phyloP scores from a whole-genome alignment of 1,284 basidiomycete species.

The Ceratobasidium sp. region DNA sequence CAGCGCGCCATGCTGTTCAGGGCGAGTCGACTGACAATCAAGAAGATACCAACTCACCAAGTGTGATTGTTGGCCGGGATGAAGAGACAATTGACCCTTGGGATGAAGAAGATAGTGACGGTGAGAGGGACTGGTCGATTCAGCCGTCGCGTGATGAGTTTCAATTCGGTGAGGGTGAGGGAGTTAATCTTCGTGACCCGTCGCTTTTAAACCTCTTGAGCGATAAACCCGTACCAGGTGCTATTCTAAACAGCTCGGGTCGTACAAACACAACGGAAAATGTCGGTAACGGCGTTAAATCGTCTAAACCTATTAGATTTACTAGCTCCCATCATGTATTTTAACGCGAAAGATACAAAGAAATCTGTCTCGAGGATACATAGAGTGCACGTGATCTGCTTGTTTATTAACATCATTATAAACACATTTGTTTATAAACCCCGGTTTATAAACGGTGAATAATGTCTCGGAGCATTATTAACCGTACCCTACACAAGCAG shows the following conservation, averaged over 20 bases:
- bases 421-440: too few relatives aligned
- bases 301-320: too few relatives aligned
- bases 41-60: neutral
- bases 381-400: too few relatives aligned
- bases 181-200: neutral
- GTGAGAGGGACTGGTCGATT: neutral
- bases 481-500: too few relatives aligned
- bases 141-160: neutral
- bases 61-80: neutral
- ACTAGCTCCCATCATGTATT: too few relatives aligned
- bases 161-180: neutral
- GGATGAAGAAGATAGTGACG: slow-evolving; percentile 3
- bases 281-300: too few relatives aligned
- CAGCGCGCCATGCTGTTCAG: neutral
- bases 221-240: neutral
- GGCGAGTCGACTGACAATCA: neutral
- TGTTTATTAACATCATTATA: too few relatives aligned
- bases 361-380: too few relatives aligned
- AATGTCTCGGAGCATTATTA: too few relatives aligned
- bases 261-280: neutral
- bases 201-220: neutral
- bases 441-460: too few relatives aligned
- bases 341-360: too few relatives aligned
- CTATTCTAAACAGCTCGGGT: neutral
- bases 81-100: neutral